phyloP scores from a whole-genome alignment of 2,329 filamentous ascomycete genomes.

The Xylariaceae sp. region DNA sequence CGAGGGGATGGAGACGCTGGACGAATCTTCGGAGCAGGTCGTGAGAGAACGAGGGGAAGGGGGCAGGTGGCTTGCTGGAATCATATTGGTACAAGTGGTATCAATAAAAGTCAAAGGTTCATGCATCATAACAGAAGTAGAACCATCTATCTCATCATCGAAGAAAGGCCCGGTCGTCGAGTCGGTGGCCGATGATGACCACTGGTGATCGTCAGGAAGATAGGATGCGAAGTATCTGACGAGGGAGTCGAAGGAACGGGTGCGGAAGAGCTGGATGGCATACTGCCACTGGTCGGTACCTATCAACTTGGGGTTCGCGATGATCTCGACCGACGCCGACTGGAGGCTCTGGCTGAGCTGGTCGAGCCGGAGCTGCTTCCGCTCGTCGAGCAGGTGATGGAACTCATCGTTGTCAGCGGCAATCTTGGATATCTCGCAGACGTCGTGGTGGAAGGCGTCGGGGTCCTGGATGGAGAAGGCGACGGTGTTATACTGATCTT shows the following conservation, averaged over 20 bases:
- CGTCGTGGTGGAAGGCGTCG: constrained; percentile 60
- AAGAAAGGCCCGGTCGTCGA: constrained; percentile 38
- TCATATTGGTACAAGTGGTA: constrained; percentile 14
- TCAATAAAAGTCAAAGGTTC: constrained; percentile 40
- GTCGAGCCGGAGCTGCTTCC: constrained; percentile 51
- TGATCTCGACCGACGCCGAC: constrained; percentile 59
- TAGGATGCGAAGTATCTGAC: constrained; percentile 60
- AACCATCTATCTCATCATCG: constrained; percentile 37
- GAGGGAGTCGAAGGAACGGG: constrained; percentile 58
- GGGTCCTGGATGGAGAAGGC: constrained; percentile 56
- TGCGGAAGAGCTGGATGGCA: constrained; percentile 58
- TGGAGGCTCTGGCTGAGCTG: constrained; percentile 57
- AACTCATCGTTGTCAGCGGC: constrained; percentile 53
- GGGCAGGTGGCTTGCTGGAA: constrained; percentile 35
- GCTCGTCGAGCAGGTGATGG: constrained; percentile 51
- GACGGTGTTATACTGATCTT: constrained; percentile 60
- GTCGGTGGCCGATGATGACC: constrained; percentile 34
- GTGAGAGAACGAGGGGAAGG: constrained; percentile 51
- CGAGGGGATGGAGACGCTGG: constrained; percentile 42
- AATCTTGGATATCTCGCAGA: constrained; percentile 54
- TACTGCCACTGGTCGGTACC: constrained; percentile 58
- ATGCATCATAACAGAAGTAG: constrained; percentile 41
- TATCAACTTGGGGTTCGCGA: constrained; percentile 57
- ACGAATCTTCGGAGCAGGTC: constrained; percentile 41
- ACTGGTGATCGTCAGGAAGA: constrained; percentile 50